Evolutionary conservation across 192 early-diverging fungal species (phyloP).

Genomic region (Entomortierella beljakovae): DNA sequence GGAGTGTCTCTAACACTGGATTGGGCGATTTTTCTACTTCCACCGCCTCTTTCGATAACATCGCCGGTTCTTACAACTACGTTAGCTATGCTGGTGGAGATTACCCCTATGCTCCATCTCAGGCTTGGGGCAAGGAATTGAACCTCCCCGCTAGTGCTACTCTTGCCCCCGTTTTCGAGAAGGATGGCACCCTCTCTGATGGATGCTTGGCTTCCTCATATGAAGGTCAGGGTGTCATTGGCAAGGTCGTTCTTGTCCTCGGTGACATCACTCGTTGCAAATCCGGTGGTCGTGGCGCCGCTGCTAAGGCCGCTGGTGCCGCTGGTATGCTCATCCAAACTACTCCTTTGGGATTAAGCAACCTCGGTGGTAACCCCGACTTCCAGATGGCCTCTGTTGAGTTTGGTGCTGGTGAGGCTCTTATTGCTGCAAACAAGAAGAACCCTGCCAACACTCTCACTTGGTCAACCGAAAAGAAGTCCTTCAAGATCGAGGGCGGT

Average conservation of each 20-base stretch:
- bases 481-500: constrained; percentile 24
- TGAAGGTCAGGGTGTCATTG: constrained; percentile 6
- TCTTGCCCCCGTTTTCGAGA: constrained; percentile 31
- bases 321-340: constrained; percentile 39
- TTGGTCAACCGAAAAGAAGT: constrained; percentile 7
- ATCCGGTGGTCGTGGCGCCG: constrained; percentile 56
- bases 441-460: constrained; percentile 13
- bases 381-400: constrained; percentile 52
- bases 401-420: constrained; percentile 46
- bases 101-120: constrained; percentile 23
- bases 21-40: constrained; percentile 15
- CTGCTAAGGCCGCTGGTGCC: constrained; percentile 29
- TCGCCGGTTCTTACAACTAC: constrained; percentile 18
- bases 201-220: constrained; percentile 30
- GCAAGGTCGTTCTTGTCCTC: constrained; percentile 66
- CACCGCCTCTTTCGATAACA: constrained; percentile 20
- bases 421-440: constrained; percentile 31
- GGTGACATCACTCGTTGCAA: constrained; percentile 33
- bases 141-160: constrained; percentile 49
- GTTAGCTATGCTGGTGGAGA: constrained; percentile 23
- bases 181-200: constrained; percentile 36
- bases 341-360: constrained; percentile 42
- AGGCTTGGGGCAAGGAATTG: constrained; percentile 29
- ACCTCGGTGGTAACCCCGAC: constrained; percentile 13
- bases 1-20: constrained; percentile 32